Conservation (phyloP, 495 filamentous ascomycete genomes). For the Friedmanniomyces endolithicus region DNA sequence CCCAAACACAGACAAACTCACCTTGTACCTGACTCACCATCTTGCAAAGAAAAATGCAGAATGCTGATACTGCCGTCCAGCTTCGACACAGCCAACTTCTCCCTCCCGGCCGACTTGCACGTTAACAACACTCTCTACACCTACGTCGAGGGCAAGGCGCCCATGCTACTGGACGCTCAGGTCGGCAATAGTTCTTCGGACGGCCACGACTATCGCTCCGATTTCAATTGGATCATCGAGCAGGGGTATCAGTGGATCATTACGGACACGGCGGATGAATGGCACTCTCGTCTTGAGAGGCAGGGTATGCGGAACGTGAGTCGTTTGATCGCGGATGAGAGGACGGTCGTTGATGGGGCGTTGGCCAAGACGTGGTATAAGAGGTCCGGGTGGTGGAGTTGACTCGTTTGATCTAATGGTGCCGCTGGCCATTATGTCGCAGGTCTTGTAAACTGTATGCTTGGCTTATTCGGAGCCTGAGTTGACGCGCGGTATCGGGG, state of each 20-base stretch:
- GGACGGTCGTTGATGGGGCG: background rate
- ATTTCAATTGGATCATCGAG: constrained; percentile 3
- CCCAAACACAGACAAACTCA: background rate
- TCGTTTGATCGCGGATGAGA: background rate
- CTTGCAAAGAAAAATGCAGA: background rate
- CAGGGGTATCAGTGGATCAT: constrained; percentile 1
- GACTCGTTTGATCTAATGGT: no score
- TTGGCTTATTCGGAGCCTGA: no score
- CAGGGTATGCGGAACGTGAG: background rate
- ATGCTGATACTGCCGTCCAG: background rate
- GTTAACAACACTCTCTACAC: background rate
- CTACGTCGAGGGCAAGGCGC: background rate
- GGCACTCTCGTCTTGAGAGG: background rate
- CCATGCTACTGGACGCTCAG: background rate
- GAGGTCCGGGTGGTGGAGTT: background rate
- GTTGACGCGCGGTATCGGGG: no score
- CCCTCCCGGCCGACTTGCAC: background rate
- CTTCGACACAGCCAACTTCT: constrained; percentile 2
- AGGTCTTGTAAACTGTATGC: no score
- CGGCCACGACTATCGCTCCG: constrained; percentile 2
- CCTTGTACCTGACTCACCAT: background rate
- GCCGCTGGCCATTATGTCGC: no score
- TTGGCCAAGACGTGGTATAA: background rate
- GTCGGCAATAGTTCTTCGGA: background rate
- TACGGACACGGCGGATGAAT: background rate